Base-by-base conservation (phyloP, 2,329 filamentous ascomycete species). In the Graphium sp. region DNA sequence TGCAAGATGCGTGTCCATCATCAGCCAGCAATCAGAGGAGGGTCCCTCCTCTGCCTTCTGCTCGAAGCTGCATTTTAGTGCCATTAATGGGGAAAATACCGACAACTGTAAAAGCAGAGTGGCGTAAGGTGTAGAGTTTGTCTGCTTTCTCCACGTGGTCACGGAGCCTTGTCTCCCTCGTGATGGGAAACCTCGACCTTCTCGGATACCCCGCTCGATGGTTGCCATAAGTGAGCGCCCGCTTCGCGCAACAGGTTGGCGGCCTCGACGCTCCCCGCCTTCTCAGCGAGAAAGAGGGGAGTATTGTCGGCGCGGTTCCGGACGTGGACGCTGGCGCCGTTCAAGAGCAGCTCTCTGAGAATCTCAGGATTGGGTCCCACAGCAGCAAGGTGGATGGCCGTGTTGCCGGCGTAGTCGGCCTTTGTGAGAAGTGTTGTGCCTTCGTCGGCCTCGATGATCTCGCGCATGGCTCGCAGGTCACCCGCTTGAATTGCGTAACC, bases 401-500 rank as follows among this genome's bases (percentile, higher is more conserved):
- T 87, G 52, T 87, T 89, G 26, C 81, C 80, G 13, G 77, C 78
- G 46, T 87, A 87, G 52, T 89, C 81, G 18, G 69, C 66, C 36
- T 74, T 73, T 43, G 80, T 80, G 24, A 89, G 60, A 13, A 89
- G 59, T 52, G 66, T 68, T 19, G 43, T 55, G n/a, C n/a, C n/a
- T 35, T 73, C 65, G 41, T 81, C 74, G 24, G 64, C 64, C 21
- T 69, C 64, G 33, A 87, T 62, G 26, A 87, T 65, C 34, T 78
- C 67, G 38, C 59, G 58, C 13, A 83, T 75, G 13, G 67, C 62
- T 24, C 59, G 54, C 27, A 80, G 48, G 45, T 87, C 71, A 16
- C 76, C 77, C 33, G 73, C 69, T 34, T 72, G 68, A 40, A 91
- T 80, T 22, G 80, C 79, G 46, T 89, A 89, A 11, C 79, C 81